phyloP scores from a whole-genome alignment of 129 eudicot species.

The Pseudognaphalium luteoalbum region DNA sequence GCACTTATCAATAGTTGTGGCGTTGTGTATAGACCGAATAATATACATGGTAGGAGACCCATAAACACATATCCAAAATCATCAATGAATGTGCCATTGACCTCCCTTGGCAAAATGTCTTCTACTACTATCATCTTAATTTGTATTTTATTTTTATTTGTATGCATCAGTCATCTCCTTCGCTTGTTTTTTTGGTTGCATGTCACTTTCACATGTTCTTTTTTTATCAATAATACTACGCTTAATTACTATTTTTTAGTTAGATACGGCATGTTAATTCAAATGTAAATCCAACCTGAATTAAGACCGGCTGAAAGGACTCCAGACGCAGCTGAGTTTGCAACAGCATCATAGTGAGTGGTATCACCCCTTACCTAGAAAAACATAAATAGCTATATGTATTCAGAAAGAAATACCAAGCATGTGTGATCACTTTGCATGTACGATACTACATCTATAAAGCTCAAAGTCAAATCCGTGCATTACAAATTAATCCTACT shows the following conservation, averaged over 20 bases:
- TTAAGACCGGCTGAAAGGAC: constrained; percentile 81
- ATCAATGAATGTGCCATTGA: background rate
- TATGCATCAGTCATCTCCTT: background rate
- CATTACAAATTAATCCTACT: constrained; percentile 2
- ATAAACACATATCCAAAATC: background rate
- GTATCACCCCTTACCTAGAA: constrained; percentile 72
- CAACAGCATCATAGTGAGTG: constrained; percentile 90
- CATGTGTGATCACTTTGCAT: constrained; percentile 1
- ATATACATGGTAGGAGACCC: background rate
- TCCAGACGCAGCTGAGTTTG: constrained; percentile 91
- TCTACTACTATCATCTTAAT: background rate
- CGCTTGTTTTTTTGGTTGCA: background rate
- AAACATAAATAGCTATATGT: constrained; percentile 7
- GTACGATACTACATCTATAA: constrained; percentile 1
- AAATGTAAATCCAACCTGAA: constrained; percentile 56
- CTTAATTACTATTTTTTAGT: background rate
- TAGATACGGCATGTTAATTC: background rate
- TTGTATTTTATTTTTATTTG: background rate
- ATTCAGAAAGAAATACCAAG: constrained; percentile 8
- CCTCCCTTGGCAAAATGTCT: background rate
- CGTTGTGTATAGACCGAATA: background rate
- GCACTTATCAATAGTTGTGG: background rate
- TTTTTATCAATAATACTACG: background rate
- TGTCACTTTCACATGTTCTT: background rate
- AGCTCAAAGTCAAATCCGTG: constrained; percentile 1